Base-by-base conservation (phyloP, 331 rosid species). In the Rhamnella rubrinervis region DNA sequence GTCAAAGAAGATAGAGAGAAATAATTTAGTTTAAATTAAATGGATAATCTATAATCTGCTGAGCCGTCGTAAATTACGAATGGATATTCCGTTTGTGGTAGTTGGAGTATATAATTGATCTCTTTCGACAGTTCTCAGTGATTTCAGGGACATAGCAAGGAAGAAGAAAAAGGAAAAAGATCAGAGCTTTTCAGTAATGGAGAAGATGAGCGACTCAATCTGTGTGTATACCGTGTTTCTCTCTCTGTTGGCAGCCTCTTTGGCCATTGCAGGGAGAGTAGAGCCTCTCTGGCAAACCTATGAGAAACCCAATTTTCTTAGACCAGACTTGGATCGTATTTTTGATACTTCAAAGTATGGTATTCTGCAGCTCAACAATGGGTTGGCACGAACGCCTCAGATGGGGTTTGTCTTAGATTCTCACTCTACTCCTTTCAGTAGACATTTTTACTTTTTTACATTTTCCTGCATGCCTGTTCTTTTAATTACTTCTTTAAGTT, bases 311-410 rank as follows among this genome's bases (percentile, higher is more conserved):
- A 78, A 16, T 63, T 62, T 81, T 62, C 79, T 85, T 79, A 47
- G 68, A 73, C 77, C 95, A 13, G 64, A 75, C n/a, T 85, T 89
- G 37, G 70, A 76, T 65, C 61, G 84, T 38, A 70, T 91, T 62
- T 91, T 77, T 23, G 96, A 91, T 73, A 85, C 95, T 79, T 95
- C 98, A 12, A 89, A 76, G 49, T 95, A 91, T 64, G 98, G 98
- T 7, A 18, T 76, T 51, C 41, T 84, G 26, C 91, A 95, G 23
- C 88, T 95, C 21, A 55, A 66, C 67, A 95, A 95, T 68, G 98
- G 98, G 12, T 81, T 95, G 95, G 97, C 91, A 71, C 75, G 6
- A 55, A 91, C 96, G 62, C 97, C 98, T 81, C 98, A 85, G 63
- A 95, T 95, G 97, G 98, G 98, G 98, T 91, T 76, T 14, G 90